Conservation (phyloP, 495 filamentous ascomycete species). For the Sporormia fimetaria region DNA sequence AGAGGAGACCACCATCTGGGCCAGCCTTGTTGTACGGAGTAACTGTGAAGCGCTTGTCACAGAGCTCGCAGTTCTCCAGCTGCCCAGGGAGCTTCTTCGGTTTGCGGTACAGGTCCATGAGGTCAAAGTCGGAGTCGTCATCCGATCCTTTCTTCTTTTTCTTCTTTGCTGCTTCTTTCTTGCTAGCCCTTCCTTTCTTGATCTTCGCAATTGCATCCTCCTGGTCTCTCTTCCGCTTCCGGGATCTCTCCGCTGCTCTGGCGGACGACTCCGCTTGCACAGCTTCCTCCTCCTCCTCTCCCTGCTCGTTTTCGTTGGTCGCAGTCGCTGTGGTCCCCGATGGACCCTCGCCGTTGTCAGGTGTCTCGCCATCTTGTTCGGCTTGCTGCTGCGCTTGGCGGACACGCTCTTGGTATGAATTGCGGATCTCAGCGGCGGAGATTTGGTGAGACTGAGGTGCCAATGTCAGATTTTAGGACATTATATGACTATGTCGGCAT, state of each 20-base stretch:
- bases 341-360: slow-evolving; percentile 9
- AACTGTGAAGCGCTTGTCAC: slow-evolving; percentile 83
- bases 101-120: slow-evolving; percentile 49
- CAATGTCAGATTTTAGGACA: not conserved
- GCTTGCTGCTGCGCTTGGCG: slow-evolving; percentile 22
- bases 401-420: slow-evolving; percentile 41
- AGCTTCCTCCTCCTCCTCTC: slow-evolving; percentile 21
- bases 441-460: slow-evolving; percentile 65
- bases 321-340: no score
- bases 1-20: slow-evolving; percentile 72
- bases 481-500: not conserved
- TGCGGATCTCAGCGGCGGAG: slow-evolving; percentile 65
- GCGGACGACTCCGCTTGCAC: slow-evolving; percentile 35
- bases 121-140: slow-evolving; percentile 39
- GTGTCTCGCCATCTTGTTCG: slow-evolving; percentile 12
- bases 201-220: slow-evolving; percentile 58
- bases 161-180: slow-evolving; percentile 42
- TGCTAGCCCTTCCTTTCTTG: slow-evolving; percentile 62
- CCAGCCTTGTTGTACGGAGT: slow-evolving; percentile 80
- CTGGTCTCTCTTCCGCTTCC: slow-evolving; percentile 51
- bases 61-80: slow-evolving; percentile 75
- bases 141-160: slow-evolving; percentile 34
- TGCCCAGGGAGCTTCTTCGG: slow-evolving; percentile 67
- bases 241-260: slow-evolving; percentile 42
- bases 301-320: slow-evolving; percentile 4